These are phyloP conservation scores for Proliferodiscus dingleyae DNA, from an alignment of 2,329 filamentous ascomycete species.

Conservation along the genomic window DNA sequence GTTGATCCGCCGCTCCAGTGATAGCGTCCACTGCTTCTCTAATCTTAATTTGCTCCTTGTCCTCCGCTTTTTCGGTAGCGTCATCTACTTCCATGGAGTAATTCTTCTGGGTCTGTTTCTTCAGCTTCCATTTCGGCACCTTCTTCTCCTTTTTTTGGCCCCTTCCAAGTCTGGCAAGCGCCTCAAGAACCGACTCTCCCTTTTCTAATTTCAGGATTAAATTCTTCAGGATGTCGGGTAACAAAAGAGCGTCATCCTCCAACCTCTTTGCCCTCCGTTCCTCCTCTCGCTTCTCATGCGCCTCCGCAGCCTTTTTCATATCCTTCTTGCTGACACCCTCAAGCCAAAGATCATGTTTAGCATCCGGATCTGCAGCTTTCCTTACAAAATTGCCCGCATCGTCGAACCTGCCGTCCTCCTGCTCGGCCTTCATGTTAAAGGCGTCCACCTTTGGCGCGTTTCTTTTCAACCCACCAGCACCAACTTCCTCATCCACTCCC, in stretches of 20 bases:
- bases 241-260: slow-evolving; percentile 69
- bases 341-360: slow-evolving; percentile 86
- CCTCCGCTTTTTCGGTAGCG: slow-evolving; percentile 45
- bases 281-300: slow-evolving; percentile 77
- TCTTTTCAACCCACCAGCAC: slow-evolving; percentile 83
- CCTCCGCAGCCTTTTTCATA: slow-evolving; percentile 80
- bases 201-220: slow-evolving; percentile 71
- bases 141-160: slow-evolving; percentile 55
- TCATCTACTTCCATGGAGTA: slow-evolving; percentile 67
- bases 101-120: slow-evolving; percentile 58
- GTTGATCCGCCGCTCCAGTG: slow-evolving; percentile 82
- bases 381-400: slow-evolving; percentile 86
- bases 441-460: slow-evolving; percentile 93
- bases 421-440: slow-evolving; percentile 87
- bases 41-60: slow-evolving; percentile 64
- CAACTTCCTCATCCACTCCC: slow-evolving; percentile 81
- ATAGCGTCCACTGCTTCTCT: slow-evolving; percentile 74
- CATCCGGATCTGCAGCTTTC: slow-evolving; percentile 83
- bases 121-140: slow-evolving; percentile 63
- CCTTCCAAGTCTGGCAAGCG: slow-evolving; percentile 74
- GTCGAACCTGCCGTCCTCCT: slow-evolving; percentile 91
- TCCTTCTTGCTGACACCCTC: slow-evolving; percentile 91
- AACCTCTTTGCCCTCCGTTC: slow-evolving; percentile 68
- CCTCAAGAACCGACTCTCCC: slow-evolving; percentile 84
- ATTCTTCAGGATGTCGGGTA: slow-evolving; percentile 65